Base-by-base conservation (phyloP, 2,329 filamentous ascomycete genomes). In the Ophiostoma fasciatum region DNA sequence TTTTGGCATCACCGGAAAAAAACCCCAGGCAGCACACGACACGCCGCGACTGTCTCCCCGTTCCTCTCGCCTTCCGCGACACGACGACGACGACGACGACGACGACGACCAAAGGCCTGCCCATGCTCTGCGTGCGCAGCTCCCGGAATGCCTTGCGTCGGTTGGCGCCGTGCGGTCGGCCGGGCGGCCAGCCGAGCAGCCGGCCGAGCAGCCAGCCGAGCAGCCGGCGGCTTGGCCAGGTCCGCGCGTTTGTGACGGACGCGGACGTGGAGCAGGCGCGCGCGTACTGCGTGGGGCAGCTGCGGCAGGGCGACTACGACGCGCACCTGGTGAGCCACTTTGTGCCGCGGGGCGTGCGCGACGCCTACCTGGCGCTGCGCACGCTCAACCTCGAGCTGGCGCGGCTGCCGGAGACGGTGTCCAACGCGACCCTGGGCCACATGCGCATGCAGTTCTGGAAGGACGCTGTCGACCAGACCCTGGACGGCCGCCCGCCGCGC, bases 391-490 rank as follows among this genome's bases (percentile, higher is more conserved):
- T 96, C 49, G 88, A 94, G 56, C 72, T 94, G 41, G 82, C 88
- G 30, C 74, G 82, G 39, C 80, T 96, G 43, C 84, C 90, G 39
- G 88, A 96, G 58, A 75, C 82, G 11, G 87, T 90, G 15, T 90
- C 82, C 31, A 90, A 81, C 42, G 74, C 82, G n/a, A 79, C 78
- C 4, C 82, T 96, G 42, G 88, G 84, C 33, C 68, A 78, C 35
- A 75, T 96, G 67, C 84, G 90, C 45, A 78, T 94, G 58, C 83
- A 94, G 55, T 96, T 96, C 63, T 96, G 90, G 82, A 74, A 82
- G 33, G 87, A 96, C 48, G 75, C 82, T 5, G 63, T 98, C 35
- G 71, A 78, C 36, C 77, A 78, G 42, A 80, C 82, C 2, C 79
- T 94, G 41, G 38, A 42, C 10, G 81, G 80, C 22, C 63, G 66